Conservation (phyloP, 2,329 filamentous ascomycete species). For the Pseudogymnoascus sp. region DNA sequence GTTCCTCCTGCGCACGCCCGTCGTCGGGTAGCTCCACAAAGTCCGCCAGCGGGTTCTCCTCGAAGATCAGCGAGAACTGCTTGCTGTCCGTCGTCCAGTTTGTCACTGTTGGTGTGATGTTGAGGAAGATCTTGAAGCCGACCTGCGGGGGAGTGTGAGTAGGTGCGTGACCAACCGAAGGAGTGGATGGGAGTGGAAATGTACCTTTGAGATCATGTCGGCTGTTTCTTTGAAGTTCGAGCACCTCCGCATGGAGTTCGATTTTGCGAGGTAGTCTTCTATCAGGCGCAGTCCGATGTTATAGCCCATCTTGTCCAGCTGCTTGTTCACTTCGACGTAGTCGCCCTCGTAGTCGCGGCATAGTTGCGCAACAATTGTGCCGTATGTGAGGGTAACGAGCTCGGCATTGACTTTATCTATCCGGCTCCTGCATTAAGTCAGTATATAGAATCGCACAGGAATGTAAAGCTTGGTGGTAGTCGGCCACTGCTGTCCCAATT, state of each 20-base stretch:
- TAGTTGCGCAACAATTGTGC: constrained; percentile 91
- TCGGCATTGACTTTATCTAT: constrained; percentile 98
- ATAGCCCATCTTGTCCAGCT: constrained; percentile 98
- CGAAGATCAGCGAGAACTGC: constrained; percentile 91
- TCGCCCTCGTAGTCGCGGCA: constrained; percentile 95
- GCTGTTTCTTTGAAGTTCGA: constrained; percentile 92
- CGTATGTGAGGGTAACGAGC: constrained; percentile 93
- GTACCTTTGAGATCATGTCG: constrained; percentile 88
- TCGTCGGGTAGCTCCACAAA: constrained; percentile 97
- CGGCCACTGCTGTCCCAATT: background rate
- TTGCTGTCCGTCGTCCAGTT: constrained; percentile 97
- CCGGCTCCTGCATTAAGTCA: constrained; percentile 59
- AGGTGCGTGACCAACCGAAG: background rate
- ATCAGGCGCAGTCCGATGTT: constrained; percentile 95
- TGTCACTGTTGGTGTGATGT: constrained; percentile 85
- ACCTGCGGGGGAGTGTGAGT: constrained; percentile 48
- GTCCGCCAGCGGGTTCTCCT: constrained; percentile 93
- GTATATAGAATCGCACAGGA: constrained; percentile 15
- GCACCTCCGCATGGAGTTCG: constrained; percentile 80
- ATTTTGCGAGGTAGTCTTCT: constrained; percentile 96
- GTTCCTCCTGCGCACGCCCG: constrained; percentile 86
- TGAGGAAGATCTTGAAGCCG: constrained; percentile 98
- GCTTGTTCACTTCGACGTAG: constrained; percentile 93
- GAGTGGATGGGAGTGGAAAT: background rate
- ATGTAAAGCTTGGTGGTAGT: background rate